These are phyloP conservation scores for Apium graveolens DNA, from an alignment of 129 eudicot genomes.

Conservation along the genomic window DNA sequence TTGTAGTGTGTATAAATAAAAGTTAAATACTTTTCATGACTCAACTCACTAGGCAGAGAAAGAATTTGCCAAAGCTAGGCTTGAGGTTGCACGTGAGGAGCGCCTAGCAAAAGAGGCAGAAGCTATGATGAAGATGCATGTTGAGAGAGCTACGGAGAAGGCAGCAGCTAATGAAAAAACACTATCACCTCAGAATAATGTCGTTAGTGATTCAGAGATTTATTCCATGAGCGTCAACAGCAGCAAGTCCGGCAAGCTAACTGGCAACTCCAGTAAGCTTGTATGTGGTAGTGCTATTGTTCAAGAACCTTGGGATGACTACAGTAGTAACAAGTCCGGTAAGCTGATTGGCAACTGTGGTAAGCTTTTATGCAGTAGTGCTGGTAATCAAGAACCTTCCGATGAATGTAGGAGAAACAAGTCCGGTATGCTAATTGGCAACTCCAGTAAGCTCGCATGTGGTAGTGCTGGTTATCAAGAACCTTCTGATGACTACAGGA, in stretches of 20 bases:
- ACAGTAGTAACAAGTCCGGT: too few species aligned
- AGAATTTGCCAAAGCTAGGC: slow-evolving; percentile 48
- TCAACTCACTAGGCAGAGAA: slow-evolving; percentile 35
- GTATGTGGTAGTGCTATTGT: neutral
- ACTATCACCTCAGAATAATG: slow-evolving; percentile 9
- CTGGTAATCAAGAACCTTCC: neutral
- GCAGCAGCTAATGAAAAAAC: slow-evolving; percentile 35
- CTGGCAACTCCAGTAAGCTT: neutral
- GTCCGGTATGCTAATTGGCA: neutral
- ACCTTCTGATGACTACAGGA: too few species aligned
- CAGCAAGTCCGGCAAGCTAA: neutral
- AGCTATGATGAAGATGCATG: slow-evolving; percentile 63
- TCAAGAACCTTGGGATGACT: neutral
- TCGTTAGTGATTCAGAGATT: neutral
- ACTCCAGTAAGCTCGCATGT: neutral
- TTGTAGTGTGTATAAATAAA: neutral
- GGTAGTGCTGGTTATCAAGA: neutral
- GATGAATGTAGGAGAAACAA: neutral
- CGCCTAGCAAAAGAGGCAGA: slow-evolving; percentile 68
- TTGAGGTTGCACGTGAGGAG: slow-evolving; percentile 63
- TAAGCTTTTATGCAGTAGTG: neutral
- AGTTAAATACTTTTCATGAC: too few species aligned
- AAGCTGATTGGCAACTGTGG: too few species aligned
- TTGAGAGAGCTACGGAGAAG: slow-evolving; percentile 57
- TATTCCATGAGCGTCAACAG: neutral